A percentile compares a stretch with the other conserved stretches of the same genome.
These are phyloP conservation scores for Spiromastix sp. DNA, from an alignment of 2,329 filamentous ascomycete species.

Conservation along the genomic window DNA sequence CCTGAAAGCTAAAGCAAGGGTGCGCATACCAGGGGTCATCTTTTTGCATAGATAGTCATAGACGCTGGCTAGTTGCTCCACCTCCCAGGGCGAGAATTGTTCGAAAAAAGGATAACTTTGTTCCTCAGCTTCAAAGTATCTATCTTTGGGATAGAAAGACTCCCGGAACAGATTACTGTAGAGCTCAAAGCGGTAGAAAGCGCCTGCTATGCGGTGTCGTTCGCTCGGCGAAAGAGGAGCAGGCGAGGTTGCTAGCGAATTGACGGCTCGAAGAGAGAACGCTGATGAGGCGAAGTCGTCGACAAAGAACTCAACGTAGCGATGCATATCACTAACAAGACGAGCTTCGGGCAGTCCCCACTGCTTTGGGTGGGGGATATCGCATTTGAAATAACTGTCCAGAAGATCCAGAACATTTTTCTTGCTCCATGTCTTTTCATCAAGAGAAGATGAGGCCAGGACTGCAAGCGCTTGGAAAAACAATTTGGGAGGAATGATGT, in stretches of 20 bases:
- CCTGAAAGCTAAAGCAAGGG: background rate
- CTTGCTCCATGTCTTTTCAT: constrained; percentile 1
- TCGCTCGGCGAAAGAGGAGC: constrained; percentile 6
- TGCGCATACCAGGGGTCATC: constrained; percentile 7
- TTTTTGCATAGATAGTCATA: constrained; percentile 12
- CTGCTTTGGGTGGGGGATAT: background rate
- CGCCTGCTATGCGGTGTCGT: constrained; percentile 8
- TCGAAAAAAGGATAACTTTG: constrained; percentile 8
- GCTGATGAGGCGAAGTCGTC: constrained; percentile 8
- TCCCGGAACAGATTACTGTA: constrained; percentile 13
- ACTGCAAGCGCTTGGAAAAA: constrained; percentile 6
- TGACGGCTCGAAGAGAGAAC: constrained; percentile 1
- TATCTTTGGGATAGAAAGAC: background rate
- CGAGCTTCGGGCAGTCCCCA: constrained; percentile 9
- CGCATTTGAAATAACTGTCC: constrained; percentile 2
- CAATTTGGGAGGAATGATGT: constrained; percentile 1
- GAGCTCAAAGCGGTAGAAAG: constrained; percentile 13
- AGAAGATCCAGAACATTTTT: constrained; percentile 4
- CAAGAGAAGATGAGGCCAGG: constrained; percentile 3
- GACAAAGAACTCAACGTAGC: constrained; percentile 9
- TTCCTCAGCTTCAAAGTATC: background rate
- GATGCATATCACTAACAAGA: constrained; percentile 5
- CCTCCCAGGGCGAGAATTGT: constrained; percentile 14
- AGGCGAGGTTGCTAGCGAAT: background rate
- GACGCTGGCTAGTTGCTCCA: constrained; percentile 14